phyloP scores from a whole-genome alignment of 2,329 filamentous ascomycete species.

The Alternaria ethzedia region DNA sequence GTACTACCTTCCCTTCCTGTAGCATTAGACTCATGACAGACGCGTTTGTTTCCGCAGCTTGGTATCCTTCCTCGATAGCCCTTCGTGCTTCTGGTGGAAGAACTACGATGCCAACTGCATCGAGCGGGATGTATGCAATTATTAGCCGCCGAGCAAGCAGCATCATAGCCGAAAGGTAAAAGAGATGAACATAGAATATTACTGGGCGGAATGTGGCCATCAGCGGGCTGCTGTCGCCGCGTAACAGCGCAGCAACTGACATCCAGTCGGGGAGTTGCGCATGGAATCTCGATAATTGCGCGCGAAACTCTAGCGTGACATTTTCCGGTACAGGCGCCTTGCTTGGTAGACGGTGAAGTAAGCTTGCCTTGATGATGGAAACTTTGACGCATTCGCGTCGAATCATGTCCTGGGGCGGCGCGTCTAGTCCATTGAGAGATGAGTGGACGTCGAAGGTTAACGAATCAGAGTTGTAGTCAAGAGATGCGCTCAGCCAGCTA shows the following conservation, averaged over 20 bases:
- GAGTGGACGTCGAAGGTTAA: background rate
- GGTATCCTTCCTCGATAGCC: constrained; percentile 22
- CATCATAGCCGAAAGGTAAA: constrained; percentile 31
- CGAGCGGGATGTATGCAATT: constrained; percentile 10
- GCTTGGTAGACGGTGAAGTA: constrained; percentile 11
- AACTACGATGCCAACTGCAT: background rate
- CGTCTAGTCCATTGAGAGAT: constrained; percentile 4
- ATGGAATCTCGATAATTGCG: constrained; percentile 16
- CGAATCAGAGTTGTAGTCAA: constrained; percentile 14
- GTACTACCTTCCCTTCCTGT: constrained; percentile 18
- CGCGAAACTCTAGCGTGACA: constrained; percentile 12
- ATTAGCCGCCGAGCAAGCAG: constrained; percentile 21
- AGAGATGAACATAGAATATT: constrained; percentile 27
- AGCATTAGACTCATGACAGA: constrained; percentile 20
- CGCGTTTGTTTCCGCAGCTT: constrained; percentile 22
- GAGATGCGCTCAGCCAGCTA: constrained; percentile 25
- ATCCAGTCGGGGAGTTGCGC: constrained; percentile 21
- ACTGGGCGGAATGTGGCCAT: constrained; percentile 3
- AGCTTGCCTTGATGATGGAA: constrained; percentile 25
- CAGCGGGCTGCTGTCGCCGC: background rate
- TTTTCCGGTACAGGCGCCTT: constrained; percentile 4
- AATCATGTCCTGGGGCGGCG: constrained; percentile 9
- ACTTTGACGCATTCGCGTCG: constrained; percentile 24
- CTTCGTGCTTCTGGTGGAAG: constrained; percentile 5
- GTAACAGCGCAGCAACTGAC: constrained; percentile 8